Evolutionary conservation across 306 rosid species (phyloP).

Genomic region (Quercus agrifolia): DNA sequence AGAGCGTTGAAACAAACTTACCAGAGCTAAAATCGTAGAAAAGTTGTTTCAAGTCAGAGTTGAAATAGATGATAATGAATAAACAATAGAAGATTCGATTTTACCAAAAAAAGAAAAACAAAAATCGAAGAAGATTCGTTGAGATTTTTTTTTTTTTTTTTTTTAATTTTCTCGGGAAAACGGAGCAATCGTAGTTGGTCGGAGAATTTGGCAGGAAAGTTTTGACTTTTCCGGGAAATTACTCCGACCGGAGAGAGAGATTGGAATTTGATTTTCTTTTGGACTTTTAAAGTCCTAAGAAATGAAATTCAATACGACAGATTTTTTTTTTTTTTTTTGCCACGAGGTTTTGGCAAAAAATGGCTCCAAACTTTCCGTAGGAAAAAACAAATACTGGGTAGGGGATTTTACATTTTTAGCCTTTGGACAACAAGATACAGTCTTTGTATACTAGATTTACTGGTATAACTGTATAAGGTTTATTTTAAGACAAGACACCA

Average conservation of each 20-base stretch:
- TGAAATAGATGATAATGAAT: not conserved
- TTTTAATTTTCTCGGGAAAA: not conserved
- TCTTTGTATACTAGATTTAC: not conserved
- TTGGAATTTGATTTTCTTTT: not conserved
- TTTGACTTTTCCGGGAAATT: slow-evolving; percentile 32
- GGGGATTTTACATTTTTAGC: not conserved
- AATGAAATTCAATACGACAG: slow-evolving; percentile 16
- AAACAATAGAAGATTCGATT: too few relatives aligned
- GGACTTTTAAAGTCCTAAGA: not conserved
- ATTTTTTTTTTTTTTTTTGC: not conserved
- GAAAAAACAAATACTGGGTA: not conserved
- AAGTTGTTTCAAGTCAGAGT: not conserved
- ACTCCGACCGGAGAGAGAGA: slow-evolving; percentile 54
- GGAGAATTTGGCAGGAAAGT: slow-evolving; percentile 29
- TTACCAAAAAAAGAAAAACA: too few relatives aligned
- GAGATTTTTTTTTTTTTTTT: not conserved
- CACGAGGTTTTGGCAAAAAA: not conserved
- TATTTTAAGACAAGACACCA: not conserved
- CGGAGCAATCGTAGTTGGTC: slow-evolving; percentile 22
- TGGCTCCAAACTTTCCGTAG: not conserved
- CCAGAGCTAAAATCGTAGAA: slow-evolving; percentile 1
- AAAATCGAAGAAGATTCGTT: not conserved
- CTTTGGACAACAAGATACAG: not conserved
- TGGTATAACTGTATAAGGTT: not conserved
- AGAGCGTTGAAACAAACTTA: slow-evolving; percentile 4